Evolutionary conservation across 1,284 basidiomycete species (phyloP), one percentile per base, ranked within the genome.

Genomic region (Coniophora puteana): DNA sequence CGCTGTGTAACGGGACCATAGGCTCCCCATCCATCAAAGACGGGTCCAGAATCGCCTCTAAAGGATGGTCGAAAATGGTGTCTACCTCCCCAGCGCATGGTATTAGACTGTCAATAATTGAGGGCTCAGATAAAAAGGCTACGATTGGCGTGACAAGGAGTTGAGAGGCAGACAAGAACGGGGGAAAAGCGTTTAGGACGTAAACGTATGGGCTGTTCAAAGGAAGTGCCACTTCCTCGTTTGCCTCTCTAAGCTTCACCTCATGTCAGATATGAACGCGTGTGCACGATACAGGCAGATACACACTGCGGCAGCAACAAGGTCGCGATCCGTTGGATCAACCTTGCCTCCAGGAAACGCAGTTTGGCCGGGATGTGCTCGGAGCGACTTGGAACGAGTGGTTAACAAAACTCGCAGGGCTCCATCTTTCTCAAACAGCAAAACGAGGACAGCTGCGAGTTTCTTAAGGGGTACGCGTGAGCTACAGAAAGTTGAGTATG

Each of bases 301-400:
- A 52, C 80, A 63, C 57, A 93, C 89, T 12, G 91, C 91, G 30
- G 91, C 90, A 35, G 74, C 65, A 10, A 83, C 59, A 1, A 83
- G 65, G 52, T 75, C 73, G 1, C 54, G 54, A 58, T 94, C 90
- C 2, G 69, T 69, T 11, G 74, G 68, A 52, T 93, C 91, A 18
- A 75, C 73, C 57, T 85, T 89, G 6, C 90, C 91, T 21, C 91
- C 91, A 0, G 91, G 91, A 0, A 93, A 61, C 2, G 90, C 89
- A 29, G 84, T 87, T 53, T 88, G 83, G 16, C 84, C 86, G 2
- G 87, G 80, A 59, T 90, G 87, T 0, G 81, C 76, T 41, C 90
- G 71, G 17, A 93, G 68, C 4, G 70, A 64, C 61, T 88, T 89
- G 2, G 89, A 87, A 10, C 91, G 75, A 2, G 90, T 93, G 0